Base-by-base conservation (phyloP, 2,329 filamentous ascomycete genomes). In the Gnomoniopsis sp. region DNA sequence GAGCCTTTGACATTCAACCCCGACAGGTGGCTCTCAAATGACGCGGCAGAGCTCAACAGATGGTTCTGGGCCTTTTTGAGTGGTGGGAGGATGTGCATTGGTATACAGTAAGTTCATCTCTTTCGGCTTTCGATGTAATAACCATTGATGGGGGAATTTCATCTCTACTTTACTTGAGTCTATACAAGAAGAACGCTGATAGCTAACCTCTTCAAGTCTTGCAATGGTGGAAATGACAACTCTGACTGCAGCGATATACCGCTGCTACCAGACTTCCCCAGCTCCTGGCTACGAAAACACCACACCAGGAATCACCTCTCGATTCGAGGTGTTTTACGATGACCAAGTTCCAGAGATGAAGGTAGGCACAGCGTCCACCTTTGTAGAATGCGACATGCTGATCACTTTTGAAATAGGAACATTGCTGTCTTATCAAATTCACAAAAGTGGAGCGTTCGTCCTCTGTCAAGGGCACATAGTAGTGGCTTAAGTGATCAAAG, bases 61-160 rank as follows among this genome's bases (percentile, higher is more conserved):
- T 81, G 82, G 17, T 89, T 87, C 63, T 84, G 86, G 76, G 86
- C 87, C 0, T 90, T 90, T 68, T 84, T 86, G 1, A 87, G 83
- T 22, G 88, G 88, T 0, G 84, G 87, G 0, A 76, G 87, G 23
- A 87, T 88, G 71, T 90, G 88, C 64, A 75, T 91, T 6, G 88
- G 88, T 3, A 43, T 65, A 38, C 64, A 64, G 64, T 65, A 59
- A n/a, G 64, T 61, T 19, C 15, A 50, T 48, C 3, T 17, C 38
- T 30, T 46, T n/a, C n/a, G n/a, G n/a, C n/a, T n/a, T n/a, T 23
- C 43, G 14, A 15, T 46, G 6, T 6, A 46, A 19, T 7, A 21
- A 21, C 19, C 6, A 7, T 46, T 11, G n/a, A 46, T 19, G 43
- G 43, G 14, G 43, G 19, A 21, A 46, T 47, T 6, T 22, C 12